Evolutionary conservation across 2,329 filamentous ascomycete genomes (phyloP).

Genomic region (Xylariales sp.): DNA sequence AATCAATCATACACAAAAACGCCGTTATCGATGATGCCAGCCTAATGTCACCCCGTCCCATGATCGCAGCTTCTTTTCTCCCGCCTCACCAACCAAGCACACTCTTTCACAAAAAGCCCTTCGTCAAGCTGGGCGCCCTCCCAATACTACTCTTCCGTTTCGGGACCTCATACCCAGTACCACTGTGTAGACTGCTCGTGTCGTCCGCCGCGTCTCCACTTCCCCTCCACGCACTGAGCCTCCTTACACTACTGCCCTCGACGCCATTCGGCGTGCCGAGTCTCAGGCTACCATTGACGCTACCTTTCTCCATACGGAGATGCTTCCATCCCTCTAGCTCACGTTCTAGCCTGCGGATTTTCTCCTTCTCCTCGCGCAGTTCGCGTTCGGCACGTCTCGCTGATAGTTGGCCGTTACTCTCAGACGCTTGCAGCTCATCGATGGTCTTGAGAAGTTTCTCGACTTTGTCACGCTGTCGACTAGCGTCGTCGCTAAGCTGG

Average conservation of each 20-base stretch:
- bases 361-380: conserved; percentile 83
- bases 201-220: conserved; percentile 37
- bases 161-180: conserved; percentile 48
- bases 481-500: conserved; percentile 77
- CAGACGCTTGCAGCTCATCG: conserved; percentile 86
- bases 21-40: not conserved
- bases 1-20: conserved; percentile 1
- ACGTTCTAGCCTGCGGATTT: conserved; percentile 72
- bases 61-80: not conserved
- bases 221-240: conserved; percentile 47
- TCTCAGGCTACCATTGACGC: conserved; percentile 21
- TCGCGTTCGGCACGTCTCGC: conserved; percentile 86
- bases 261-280: conserved; percentile 22
- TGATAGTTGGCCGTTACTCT: conserved; percentile 74
- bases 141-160: conserved; percentile 63
- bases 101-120: conserved; percentile 66
- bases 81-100: not conserved
- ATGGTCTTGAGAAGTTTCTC: conserved; percentile 86
- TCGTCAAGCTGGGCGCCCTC: conserved; percentile 64
- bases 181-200: conserved; percentile 21
- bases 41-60: not conserved
- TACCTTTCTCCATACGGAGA: conserved; percentile 59
- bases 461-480: conserved; percentile 82
- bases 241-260: conserved; percentile 17
- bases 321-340: conserved; percentile 85